phyloP scores from a whole-genome alignment of 2,329 filamentous ascomycete species.

The Ascochyta lentis region DNA sequence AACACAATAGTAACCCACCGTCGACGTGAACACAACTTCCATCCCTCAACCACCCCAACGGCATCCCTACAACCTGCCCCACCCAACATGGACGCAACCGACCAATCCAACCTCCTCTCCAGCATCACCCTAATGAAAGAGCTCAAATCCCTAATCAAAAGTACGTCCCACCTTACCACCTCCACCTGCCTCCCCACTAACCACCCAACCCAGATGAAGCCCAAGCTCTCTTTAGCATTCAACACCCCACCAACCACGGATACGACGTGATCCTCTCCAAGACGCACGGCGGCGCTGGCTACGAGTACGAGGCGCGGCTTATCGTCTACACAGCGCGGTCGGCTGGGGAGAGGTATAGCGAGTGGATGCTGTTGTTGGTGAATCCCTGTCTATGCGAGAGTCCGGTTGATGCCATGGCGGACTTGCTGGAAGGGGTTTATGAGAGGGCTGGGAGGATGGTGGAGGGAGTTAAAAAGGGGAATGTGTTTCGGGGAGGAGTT shows the following conservation, averaged over 20 bases:
- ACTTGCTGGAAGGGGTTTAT: slow-evolving; percentile 1
- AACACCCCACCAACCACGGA: too few relatives aligned
- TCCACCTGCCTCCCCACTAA: too few relatives aligned
- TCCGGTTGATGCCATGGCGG: slow-evolving; percentile 3
- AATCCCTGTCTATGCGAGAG: neutral
- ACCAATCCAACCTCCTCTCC: neutral
- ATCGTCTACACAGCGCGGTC: neutral
- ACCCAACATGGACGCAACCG: neutral
- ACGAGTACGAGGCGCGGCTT: neutral
- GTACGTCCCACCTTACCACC: neutral
- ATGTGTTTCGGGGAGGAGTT: neutral
- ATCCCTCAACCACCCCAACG: too few relatives aligned
- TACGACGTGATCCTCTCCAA: slow-evolving; percentile 2
- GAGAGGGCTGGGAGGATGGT: neutral
- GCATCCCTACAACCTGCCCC: too few relatives aligned
- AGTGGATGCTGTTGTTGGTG: neutral
- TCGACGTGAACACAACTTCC: too few relatives aligned
- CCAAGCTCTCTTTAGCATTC: neutral
- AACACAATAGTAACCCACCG: too few relatives aligned
- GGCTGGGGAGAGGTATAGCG: neutral
- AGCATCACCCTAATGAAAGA: neutral
- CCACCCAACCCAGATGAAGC: neutral
- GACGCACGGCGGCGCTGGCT: neutral
- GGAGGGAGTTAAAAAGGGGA: neutral
- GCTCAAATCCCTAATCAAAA: neutral